A percentile compares a stretch with the other conserved stretches of the same genome.
Conservation (phyloP, 257 asterid species). For the Solanum peruvianum region DNA sequence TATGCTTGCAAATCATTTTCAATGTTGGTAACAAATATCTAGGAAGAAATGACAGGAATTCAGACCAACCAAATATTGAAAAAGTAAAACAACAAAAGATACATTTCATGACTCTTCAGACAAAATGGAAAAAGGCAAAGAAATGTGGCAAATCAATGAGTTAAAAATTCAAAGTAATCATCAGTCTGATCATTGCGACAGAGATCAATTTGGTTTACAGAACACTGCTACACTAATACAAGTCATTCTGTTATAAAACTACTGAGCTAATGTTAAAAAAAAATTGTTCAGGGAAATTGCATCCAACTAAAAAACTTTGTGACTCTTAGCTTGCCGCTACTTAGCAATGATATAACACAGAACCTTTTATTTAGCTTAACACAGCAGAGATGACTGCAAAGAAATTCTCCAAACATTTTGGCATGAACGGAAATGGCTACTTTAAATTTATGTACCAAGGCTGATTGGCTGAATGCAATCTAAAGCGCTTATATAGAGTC, state of each 20-base stretch:
- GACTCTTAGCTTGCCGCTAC: neutral
- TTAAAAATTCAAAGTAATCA: neutral
- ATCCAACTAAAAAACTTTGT: neutral
- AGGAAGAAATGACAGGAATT: neutral
- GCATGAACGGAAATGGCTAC: neutral
- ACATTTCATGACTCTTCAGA: neutral
- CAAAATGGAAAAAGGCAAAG: neutral
- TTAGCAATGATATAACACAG: neutral
- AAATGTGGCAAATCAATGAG: neutral
- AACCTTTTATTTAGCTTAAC: neutral
- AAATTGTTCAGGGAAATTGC: neutral
- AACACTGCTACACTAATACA: neutral
- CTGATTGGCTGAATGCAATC: neutral
- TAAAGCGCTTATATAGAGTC: neutral
- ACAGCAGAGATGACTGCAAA: neutral
- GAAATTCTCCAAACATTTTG: neutral
- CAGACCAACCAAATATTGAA: neutral
- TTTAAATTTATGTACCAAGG: neutral
- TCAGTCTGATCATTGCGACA: neutral
- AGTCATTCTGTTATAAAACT: neutral
- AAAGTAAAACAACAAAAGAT: neutral
- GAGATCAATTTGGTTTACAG: neutral
- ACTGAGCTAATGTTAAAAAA: neutral
- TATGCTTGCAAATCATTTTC: neutral
- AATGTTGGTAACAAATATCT: neutral